Base-by-base conservation (phyloP, 176 grass and related monocot genomes). In the Rhynchospora breviuscula region DNA sequence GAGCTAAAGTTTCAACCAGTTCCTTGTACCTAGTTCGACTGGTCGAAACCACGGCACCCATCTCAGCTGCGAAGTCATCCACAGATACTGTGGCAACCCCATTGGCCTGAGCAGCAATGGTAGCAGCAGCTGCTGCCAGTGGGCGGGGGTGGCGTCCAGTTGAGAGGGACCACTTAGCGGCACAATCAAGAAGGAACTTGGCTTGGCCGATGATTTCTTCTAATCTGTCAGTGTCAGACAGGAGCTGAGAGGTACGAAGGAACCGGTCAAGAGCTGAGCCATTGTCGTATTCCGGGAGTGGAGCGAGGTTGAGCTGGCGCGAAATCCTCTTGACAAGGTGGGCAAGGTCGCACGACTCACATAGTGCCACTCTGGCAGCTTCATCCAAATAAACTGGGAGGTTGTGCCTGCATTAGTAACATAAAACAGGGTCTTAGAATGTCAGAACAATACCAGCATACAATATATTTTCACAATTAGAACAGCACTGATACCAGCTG, bases 91-190 rank as follows among this genome's bases (percentile, higher is more conserved):
- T 53, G 12, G 60, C 44, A 35, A 88, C 57, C 56, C 88, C 90
- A 57, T 92, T 92, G 2, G 74, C 71, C 59, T 92, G 67, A 8
- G 86, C 90, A 17, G 85, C 85, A 21, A 94, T 84, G 51, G 90
- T 68, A 10, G 86, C 59, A 11, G 90, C 43, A 15, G 84, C 90
- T 13, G 90, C 93, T 9, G 92, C 33, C 63, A 94, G 60, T 5
- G 93, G 93, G 1, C 91, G 88, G 0, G 93, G 93, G 78, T 71
- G 85, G 57, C 93, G 77, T 3, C 93, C 93, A 0, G 93, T 94
- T 70, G 93, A 88, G 81, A 94, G 90, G 58, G 90, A 91, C 90
- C 93, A 94, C 71, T 94, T 94, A 63, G 88, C 76, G 40, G 90
- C 84, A 82, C 93, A 94, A 40, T 81, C 61, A 43, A 90, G 88